A percentile compares a stretch with the other conserved stretches of the same genome.
Conservation (phyloP, 495 filamentous ascomycete genomes). For the Podospora bellae-mahoneyi region DNA sequence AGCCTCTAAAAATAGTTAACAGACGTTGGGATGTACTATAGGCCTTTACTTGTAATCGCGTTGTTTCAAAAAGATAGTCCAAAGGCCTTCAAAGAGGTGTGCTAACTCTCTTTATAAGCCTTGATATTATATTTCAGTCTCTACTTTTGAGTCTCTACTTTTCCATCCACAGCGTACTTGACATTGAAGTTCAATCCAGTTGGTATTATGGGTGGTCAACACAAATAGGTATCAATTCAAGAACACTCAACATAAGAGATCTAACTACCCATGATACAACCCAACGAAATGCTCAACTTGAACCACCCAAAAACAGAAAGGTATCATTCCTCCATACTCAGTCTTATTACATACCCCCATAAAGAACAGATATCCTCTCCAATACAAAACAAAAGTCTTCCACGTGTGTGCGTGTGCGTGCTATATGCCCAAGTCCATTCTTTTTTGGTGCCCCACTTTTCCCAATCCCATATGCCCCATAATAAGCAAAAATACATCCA, state of each 20-base stretch:
- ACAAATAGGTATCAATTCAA: no score
- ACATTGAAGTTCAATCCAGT: no score
- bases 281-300: neutral
- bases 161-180: no score
- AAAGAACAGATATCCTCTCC: neutral
- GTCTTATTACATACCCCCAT: neutral
- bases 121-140: no score
- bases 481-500: neutral
- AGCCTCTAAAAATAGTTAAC: no score
- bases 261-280: neutral
- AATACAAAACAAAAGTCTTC: neutral
- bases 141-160: no score
- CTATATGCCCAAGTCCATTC: neutral
- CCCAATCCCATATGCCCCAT: neutral
- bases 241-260: neutral
- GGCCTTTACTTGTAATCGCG: no score
- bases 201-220: no score
- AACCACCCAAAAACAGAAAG: neutral
- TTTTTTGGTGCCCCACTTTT: neutral
- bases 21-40: no score
- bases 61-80: no score
- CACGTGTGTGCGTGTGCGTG: neutral
- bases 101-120: no score
- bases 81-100: no score
- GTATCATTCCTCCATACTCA: neutral